Evolutionary conservation across 805 yeast species (phyloP).

Genomic region (Sugiyamaella boreocaroliniensis): DNA sequence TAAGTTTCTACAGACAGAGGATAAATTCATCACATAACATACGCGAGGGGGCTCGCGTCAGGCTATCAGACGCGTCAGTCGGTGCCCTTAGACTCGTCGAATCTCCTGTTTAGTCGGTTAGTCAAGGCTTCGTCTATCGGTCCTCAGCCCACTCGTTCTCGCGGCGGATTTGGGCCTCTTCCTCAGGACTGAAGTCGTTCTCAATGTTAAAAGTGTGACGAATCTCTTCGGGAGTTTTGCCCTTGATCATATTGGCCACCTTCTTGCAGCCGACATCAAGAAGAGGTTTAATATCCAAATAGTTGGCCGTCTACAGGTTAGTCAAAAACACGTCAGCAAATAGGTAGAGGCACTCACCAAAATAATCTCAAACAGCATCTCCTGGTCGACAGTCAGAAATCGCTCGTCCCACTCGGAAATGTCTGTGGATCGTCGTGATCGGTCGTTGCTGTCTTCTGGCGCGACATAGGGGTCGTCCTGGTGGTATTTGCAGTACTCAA

Average conservation of each 20-base stretch:
- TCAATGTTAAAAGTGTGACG: conserved; percentile 40
- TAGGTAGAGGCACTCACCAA: conserved; percentile 20
- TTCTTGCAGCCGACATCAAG: conserved; percentile 44
- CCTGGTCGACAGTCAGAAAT: conserved; percentile 84
- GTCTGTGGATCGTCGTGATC: conserved; percentile 70
- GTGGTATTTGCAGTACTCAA: conserved; percentile 96
- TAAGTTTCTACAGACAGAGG: too few species aligned
- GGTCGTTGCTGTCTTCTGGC: conserved; percentile 69
- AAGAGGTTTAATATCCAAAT: conserved; percentile 40
- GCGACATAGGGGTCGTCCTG: conserved; percentile 65
- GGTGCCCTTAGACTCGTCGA: too few species aligned
- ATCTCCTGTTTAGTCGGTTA: too few species aligned
- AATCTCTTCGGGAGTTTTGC: conserved; percentile 41
- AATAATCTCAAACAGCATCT: conserved; percentile 43
- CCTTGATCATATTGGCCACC: conserved; percentile 44
- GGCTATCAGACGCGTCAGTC: too few species aligned
- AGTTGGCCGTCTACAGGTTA: conserved; percentile 35
- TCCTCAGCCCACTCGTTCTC: conserved; percentile 44
- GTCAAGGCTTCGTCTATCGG: conserved; percentile 18
- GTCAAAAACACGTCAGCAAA: not conserved
- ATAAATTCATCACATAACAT: too few species aligned
- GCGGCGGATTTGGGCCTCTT: conserved; percentile 41
- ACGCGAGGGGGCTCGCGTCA: too few species aligned
- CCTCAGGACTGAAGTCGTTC: conserved; percentile 43
- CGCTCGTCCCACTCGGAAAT: conserved; percentile 95